Evolutionary conservation across 2,329 filamentous ascomycete genomes (phyloP).

Genomic region (Aspergillus aculeatinus): DNA sequence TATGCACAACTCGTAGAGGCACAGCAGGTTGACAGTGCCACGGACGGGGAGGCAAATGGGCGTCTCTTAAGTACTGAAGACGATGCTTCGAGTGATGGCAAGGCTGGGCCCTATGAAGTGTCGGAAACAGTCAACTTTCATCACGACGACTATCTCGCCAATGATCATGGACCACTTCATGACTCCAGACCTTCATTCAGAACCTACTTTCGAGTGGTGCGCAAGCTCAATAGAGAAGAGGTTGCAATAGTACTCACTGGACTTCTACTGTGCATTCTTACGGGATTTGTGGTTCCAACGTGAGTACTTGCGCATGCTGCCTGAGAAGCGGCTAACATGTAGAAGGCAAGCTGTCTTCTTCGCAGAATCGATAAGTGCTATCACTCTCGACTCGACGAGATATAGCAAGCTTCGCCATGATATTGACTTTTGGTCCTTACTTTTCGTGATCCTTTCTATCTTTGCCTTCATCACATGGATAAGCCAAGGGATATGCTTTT

Average conservation of each 20-base stretch:
- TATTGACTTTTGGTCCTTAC: neutral
- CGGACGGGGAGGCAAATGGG: neutral
- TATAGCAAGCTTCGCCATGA: neutral
- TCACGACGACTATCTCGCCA: neutral
- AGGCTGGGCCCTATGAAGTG: neutral
- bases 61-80: neutral
- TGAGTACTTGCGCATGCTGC: neutral
- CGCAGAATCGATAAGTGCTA: neutral
- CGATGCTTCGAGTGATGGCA: neutral
- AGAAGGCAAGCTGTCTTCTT: neutral
- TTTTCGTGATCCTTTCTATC: neutral
- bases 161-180: neutral
- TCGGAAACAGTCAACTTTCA: neutral
- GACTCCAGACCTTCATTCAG: neutral
- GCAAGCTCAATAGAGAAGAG: neutral
- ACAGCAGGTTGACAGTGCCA: constrained; percentile 29
- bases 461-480: neutral
- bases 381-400: neutral
- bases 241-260: neutral
- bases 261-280: neutral
- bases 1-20: constrained; percentile 46
- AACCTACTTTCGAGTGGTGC: neutral
- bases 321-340: neutral
- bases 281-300: neutral
- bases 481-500: neutral